These are phyloP conservation scores for Colletotrichum abscissum DNA, from an alignment of 2,329 filamentous ascomycete species.

Conservation along the genomic window DNA sequence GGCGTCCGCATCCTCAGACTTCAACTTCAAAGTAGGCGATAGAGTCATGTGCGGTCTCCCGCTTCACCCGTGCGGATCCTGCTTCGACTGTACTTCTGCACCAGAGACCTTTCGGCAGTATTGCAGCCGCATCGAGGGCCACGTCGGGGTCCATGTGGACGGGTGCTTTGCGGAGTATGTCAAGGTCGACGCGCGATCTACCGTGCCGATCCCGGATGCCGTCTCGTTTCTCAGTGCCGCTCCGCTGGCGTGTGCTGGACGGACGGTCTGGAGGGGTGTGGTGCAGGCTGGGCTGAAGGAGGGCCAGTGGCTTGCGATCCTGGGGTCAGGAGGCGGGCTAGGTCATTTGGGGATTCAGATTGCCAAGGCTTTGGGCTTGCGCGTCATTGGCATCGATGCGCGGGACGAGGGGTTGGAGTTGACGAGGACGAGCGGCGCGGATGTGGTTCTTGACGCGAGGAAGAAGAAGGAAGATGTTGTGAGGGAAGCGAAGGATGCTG, in stretches of 20 bases:
- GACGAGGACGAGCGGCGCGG: conserved; percentile 58
- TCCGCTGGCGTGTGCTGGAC: conserved; percentile 67
- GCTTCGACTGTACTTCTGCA: conserved; percentile 59
- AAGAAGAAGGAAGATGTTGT: conserved; percentile 59
- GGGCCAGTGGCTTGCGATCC: conserved; percentile 78
- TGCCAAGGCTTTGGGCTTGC: background rate
- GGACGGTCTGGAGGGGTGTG: conserved; percentile 61
- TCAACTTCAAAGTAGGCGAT: conserved; percentile 56
- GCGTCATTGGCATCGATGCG: conserved; percentile 73
- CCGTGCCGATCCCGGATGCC: background rate
- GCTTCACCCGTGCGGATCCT: conserved; percentile 63
- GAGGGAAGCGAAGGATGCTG: conserved; percentile 51
- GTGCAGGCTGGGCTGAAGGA: conserved; percentile 49
- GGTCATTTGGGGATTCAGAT: background rate
- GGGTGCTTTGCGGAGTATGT: conserved; percentile 70
- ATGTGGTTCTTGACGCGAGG: conserved; percentile 64
- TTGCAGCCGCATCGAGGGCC: conserved; percentile 56
- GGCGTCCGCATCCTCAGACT: conserved; percentile 46
- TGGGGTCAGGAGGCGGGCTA: conserved; percentile 42
- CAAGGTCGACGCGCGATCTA: conserved; percentile 53
- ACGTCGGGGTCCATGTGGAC: conserved; percentile 61
- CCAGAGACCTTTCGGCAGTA: conserved; percentile 64
- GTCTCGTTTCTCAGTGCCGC: conserved; percentile 63
- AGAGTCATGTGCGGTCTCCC: conserved; percentile 67
- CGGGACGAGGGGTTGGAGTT: conserved; percentile 64